These are phyloP conservation scores for Mycena metata DNA, from an alignment of 768 basidiomycete species.

Conservation along the genomic window DNA sequence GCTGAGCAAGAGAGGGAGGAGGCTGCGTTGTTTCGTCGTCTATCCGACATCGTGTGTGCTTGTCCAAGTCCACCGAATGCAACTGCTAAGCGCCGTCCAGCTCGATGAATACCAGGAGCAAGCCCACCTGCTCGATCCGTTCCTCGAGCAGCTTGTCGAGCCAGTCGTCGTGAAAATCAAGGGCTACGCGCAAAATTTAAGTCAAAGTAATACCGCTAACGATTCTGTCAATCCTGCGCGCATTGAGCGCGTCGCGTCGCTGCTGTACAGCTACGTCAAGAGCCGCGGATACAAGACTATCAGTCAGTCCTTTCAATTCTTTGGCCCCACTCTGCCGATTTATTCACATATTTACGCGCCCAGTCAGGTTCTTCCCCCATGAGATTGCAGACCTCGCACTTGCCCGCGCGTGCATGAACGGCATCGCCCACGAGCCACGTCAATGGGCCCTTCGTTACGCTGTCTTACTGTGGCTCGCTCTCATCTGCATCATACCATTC, in stretches of 20 bases:
- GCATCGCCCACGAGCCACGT: conserved; percentile 55
- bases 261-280: conserved; percentile 88
- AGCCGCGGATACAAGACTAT: conserved; percentile 92
- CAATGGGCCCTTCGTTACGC: conserved; percentile 90
- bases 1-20: conserved; percentile 61
- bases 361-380: conserved; percentile 96
- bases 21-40: conserved; percentile 53
- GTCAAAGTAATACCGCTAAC: conserved; percentile 44
- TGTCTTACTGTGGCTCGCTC: conserved; percentile 91
- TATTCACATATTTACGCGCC: conserved; percentile 34
- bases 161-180: conserved; percentile 81
- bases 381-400: conserved; percentile 86
- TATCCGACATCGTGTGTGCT: conserved; percentile 65
- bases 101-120: conserved; percentile 94
- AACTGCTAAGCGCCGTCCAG: conserved; percentile 55
- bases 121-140: conserved; percentile 92
- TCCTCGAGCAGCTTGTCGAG: conserved; percentile 80
- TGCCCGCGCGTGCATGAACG: conserved; percentile 74
- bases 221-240: conserved; percentile 50
- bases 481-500: conserved; percentile 95
- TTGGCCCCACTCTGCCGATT: conserved; percentile 11
- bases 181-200: conserved; percentile 61
- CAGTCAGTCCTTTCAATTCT: conserved; percentile 65
- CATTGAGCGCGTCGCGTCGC: conserved; percentile 65
- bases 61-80: background rate